Evolutionary conservation across 257 asterid species (phyloP), one percentile per base, ranked within the genome.

Genomic region (Parsonsia alboflavescens): DNA sequence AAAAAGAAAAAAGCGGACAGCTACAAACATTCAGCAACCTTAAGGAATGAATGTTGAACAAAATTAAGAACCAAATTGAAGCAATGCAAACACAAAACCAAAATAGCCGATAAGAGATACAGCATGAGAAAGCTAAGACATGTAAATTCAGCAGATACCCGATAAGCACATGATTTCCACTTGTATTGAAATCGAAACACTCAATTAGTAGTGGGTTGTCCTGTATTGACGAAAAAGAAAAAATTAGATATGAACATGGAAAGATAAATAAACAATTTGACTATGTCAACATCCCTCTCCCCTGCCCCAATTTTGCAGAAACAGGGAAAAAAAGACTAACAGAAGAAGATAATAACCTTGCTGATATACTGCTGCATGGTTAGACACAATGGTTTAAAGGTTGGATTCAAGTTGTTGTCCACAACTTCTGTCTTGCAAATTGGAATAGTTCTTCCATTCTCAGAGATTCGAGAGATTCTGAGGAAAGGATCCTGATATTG

Each of bases 361-460:
- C 83, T 81, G 12, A 71, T 76, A 59, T 76, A 86, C 49, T 86
- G 91, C 71, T 85, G 87, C 86, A 83, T 82, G 74, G 89, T 82
- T 71, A 89, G 82, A 75, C 85, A 72, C 26, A 87, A 45, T 10
- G 92, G 91, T 85, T 76, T 89, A 91, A 92, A 90, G 56, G 79
- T 63, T 48, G 93, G 96, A 82, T 82, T 86, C 91, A 90, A 87
- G 89, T 92, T 86, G 89, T 90, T 86, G 83, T 87, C 86, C 81
- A 88, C 86, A 76, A 84, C 93, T 83, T 92, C 93, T 2, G 96
- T 88, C 85, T 89, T 92, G 84, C 92, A 86, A 78, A 90, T 86
- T 50, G 93, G 96, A 79, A 88, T 78, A 61, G 67, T 83, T 58
- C 78, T 83, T 63, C 96, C 96, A 53, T 50, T 76, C 80, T 92